Base-by-base conservation (phyloP, 2,329 filamentous ascomycete species). In the Sporothrix schenckii region DNA sequence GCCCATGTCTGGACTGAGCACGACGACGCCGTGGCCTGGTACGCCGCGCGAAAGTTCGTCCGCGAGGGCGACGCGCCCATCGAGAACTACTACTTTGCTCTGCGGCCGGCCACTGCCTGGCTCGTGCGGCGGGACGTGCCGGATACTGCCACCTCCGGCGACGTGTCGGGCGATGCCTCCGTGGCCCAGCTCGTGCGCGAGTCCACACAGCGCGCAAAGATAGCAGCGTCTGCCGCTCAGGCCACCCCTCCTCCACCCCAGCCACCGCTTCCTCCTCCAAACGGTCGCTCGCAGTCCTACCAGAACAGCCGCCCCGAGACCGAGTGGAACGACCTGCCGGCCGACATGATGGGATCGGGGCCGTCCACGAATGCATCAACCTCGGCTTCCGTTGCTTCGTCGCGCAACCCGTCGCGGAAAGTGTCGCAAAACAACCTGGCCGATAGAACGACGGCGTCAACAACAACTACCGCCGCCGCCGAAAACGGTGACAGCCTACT, bases 1-100 rank as follows among this genome's bases (percentile, higher is more conserved):
- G 89, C 89, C 4, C 89, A 91, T 77, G 89, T 91, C 19, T 91
- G 89, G 89, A 88, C 88, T 13, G 84, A 88, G 71, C 90, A 90
- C 76, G 83, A 85, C 2, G 88, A 90, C 24, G 89, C 84, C 0
- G 78, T 90, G 72, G 81, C 81, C 70, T 91, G 89, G 88, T 91
- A 91, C 78, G 75, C 80, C 44, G 81, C 82, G 30, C 83, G 87
- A 11, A 87, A 87, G 2, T 91, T 91, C 76, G 75, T 76, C 71
- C 80, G 81, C 66, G 81, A 83, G 65, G 82, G 80, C 16, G 75
- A 74, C 14, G 77, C 81, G 49, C 80, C 82, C n/a, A 77, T 89
- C 11, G 77, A 81, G 47, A 84, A 84, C 2, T 91, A 91, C 77
- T 91, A 91, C 78, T 80, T 85, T 75, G 87, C 86, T 75, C 81